Base-by-base conservation (phyloP, 352 stramenopile genomes). In the Pythium sukuiense region DNA sequence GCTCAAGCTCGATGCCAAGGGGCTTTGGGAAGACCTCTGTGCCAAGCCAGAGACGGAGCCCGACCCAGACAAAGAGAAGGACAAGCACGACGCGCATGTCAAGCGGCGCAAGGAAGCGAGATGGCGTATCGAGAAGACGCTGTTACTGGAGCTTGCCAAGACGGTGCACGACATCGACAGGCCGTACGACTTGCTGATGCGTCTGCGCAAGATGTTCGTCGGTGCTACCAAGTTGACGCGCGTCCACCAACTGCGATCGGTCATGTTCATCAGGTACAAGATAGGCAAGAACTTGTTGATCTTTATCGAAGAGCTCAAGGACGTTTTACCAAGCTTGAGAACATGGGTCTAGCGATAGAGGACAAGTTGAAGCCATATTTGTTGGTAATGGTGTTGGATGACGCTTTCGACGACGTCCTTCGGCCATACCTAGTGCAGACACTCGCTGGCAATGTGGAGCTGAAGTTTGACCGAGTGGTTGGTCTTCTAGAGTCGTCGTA, bases 91-190 rank as follows among this genome's bases (percentile, higher is more conserved):
- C 1, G 18, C 49, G n/a, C 49, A 65, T 37, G 8, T 58, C 14
- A 33, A 65, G 59, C 29, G 33, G 8, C 59, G 59, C 16, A 65
- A 59, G 37, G 46, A 57, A 3, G 33, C 48, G 3, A 29, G 59
- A 30, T 65, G 59, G 59, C 56, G 55, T 32, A 57, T 65, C 35
- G 60, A 60, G 39, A 66, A 66, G 50, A 46, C 60, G 2, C 35
- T 66, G 33, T 59, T 35, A 14, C 16, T 16, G 33, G 60, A 60
- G 45, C 14, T 66, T 1, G 18, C 50, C 45, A 58, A 56, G 26
- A 58, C 46, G 48, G 59, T 65, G 12, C 2, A 58, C 13, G 20
- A 56, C 24, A 20, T 37, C 9, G 48, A 57, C 8, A 58, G 6
- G 32, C 59, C 59, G 11, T 58, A 39, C 14, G 59, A 52, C 18